These are phyloP conservation scores for Candida patagonica DNA, from an alignment of 805 yeast genomes.

Conservation along the genomic window DNA sequence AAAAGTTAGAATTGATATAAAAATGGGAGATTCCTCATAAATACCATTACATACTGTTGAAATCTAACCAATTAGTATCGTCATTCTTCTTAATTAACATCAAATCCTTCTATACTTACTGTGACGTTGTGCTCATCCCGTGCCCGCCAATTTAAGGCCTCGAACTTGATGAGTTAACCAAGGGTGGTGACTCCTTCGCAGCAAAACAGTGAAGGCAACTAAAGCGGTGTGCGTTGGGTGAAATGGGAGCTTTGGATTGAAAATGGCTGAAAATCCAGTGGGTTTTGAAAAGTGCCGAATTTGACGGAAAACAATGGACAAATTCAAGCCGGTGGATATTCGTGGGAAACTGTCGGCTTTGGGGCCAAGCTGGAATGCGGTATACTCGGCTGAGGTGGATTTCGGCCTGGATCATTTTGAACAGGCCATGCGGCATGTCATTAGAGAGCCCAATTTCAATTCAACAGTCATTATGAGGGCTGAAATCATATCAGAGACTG, in stretches of 20 bases:
- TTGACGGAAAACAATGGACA: conserved; percentile 1
- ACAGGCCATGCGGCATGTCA: conserved; percentile 68
- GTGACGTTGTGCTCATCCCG: conserved; percentile 27
- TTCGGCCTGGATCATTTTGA: conserved; percentile 52
- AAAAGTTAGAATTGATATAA: conserved; percentile 8
- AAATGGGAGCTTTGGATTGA: too few species aligned
- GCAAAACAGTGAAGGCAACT: too few species aligned
- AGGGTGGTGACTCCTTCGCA: too few species aligned
- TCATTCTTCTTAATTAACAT: neutral
- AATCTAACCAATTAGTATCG: conserved; percentile 10
- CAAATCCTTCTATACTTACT: conserved; percentile 18
- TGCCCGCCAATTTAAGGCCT: neutral
- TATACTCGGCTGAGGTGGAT: conserved; percentile 37
- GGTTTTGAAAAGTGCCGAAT: too few species aligned
- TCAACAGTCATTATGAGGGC: conserved; percentile 87
- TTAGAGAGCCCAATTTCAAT: conserved; percentile 79
- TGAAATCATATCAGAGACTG: conserved; percentile 41
- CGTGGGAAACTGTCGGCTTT: conserved; percentile 34
- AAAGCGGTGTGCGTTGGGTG: too few species aligned
- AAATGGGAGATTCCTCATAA: neutral
- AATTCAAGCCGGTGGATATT: conserved; percentile 25
- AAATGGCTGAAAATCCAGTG: too few species aligned
- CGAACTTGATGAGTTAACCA: too few species aligned
- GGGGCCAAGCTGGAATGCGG: conserved; percentile 56
- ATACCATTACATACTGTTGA: conserved; percentile 16